phyloP scores from a whole-genome alignment of 2,329 filamentous ascomycete genomes.

The Phaeosphaeriaceae sp. region DNA sequence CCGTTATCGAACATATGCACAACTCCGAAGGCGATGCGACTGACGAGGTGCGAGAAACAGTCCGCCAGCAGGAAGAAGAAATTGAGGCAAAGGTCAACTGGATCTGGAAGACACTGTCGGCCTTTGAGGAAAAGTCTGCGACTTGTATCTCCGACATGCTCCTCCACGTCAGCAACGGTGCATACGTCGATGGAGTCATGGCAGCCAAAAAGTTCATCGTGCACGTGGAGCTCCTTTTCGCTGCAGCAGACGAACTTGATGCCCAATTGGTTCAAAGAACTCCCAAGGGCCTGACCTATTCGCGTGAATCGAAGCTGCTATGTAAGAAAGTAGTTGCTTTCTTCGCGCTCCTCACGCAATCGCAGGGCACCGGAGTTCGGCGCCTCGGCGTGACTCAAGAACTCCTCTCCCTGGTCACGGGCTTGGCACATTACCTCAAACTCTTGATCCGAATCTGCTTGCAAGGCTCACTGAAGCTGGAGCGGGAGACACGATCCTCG shows the following conservation, averaged over 20 bases:
- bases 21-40: slow-evolving; percentile 62
- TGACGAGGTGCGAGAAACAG: slow-evolving; percentile 73
- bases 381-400: slow-evolving; percentile 97
- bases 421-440: slow-evolving; percentile 95
- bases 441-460: slow-evolving; percentile 96
- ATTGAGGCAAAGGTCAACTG: slow-evolving; percentile 98
- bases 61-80: slow-evolving; percentile 85
- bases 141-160: slow-evolving; percentile 99
- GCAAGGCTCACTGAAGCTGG: slow-evolving; percentile 88
- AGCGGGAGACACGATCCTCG: slow-evolving; percentile 78
- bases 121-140: slow-evolving; percentile 96
- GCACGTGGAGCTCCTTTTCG: slow-evolving; percentile 93
- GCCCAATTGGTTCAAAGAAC: slow-evolving; percentile 70
- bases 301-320: slow-evolving; percentile 95
- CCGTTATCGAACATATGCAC: slow-evolving; percentile 44
- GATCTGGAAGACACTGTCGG: slow-evolving; percentile 97
- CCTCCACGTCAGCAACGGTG: slow-evolving; percentile 95
- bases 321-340: slow-evolving; percentile 99
- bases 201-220: slow-evolving; percentile 96
- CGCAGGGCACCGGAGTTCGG: slow-evolving; percentile 86
- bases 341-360: slow-evolving; percentile 92
- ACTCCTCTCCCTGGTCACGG: slow-evolving; percentile 94
- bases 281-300: slow-evolving; percentile 87
- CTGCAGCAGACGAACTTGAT: slow-evolving; percentile 85
- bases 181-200: slow-evolving; percentile 92